Percentiles rank a stretch among this genome's conserved stretches.
Conservation (phyloP, 495 filamentous ascomycete species). For the Cenococcum geophilum region DNA sequence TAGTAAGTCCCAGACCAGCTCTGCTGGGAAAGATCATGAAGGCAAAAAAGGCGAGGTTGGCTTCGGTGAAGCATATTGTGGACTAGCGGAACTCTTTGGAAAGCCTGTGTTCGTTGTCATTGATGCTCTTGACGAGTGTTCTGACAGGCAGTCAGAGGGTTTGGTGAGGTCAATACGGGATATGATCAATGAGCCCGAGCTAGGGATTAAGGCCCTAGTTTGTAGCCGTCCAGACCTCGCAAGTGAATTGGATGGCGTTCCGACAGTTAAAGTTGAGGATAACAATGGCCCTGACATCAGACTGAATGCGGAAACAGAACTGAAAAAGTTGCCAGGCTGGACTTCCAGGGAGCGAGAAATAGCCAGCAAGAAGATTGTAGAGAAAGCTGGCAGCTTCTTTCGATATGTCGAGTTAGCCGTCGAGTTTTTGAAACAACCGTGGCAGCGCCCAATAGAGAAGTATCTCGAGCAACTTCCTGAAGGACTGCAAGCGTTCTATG, state of each 20-base stretch:
- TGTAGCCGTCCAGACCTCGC: background rate
- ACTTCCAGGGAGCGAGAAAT: background rate
- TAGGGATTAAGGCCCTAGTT: background rate
- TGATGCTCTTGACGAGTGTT: conserved; percentile 4
- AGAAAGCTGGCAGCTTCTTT: conserved; percentile 7
- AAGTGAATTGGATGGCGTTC: background rate
- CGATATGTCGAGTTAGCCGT: background rate
- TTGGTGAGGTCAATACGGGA: background rate
- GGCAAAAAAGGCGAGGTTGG: background rate
- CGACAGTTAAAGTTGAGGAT: background rate
- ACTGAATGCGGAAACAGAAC: background rate
- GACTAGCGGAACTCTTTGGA: background rate
- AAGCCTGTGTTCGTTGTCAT: background rate
- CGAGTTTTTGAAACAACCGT: conserved; percentile 1
- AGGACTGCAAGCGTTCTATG: background rate
- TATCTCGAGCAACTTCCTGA: background rate
- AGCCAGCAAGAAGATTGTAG: background rate
- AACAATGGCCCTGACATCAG: conserved; percentile 6
- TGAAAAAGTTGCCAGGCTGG: conserved; percentile 4
- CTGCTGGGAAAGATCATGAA: background rate
- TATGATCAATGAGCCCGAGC: background rate
- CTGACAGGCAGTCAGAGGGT: background rate
- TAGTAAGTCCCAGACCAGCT: background rate
- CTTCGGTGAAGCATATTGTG: background rate
- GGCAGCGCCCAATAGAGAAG: background rate